phyloP scores from a whole-genome alignment of 179 eudicot species.

The Sideroxylon spinosum region DNA sequence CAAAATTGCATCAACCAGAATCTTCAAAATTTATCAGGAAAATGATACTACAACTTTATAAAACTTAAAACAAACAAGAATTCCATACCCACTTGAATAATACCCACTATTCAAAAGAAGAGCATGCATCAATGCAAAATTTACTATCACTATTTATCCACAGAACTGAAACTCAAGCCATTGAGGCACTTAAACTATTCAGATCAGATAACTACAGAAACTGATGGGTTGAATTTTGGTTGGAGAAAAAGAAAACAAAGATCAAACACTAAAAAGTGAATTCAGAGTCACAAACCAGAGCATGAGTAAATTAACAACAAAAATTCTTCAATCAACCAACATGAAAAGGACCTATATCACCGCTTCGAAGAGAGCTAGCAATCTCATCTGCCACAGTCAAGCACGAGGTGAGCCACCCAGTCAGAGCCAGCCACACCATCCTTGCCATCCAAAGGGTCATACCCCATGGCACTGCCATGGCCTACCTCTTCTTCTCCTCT shows the following conservation, averaged over 20 bases:
- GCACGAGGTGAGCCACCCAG: conserved; percentile 70
- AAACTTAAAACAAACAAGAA: background rate
- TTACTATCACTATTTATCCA: background rate
- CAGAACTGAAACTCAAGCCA: background rate
- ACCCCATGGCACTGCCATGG: conserved; percentile 79
- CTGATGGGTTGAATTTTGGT: too few relatives aligned
- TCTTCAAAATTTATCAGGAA: background rate
- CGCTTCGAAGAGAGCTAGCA: conserved; percentile 59
- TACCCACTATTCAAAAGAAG: background rate
- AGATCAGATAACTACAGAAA: conserved; percentile 7
- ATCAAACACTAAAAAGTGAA: conserved; percentile 6
- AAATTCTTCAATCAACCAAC: conserved; percentile 38
- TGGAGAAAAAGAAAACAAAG: background rate
- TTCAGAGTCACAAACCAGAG: conserved; percentile 8
- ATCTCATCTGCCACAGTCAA: conserved; percentile 74
- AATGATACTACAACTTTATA: background rate
- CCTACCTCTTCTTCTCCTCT: background rate
- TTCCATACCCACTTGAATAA: background rate
- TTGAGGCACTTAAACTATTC: background rate
- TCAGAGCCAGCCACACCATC: conserved; percentile 63
- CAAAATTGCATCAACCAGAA: background rate
- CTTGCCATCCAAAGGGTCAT: conserved; percentile 50
- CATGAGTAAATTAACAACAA: background rate
- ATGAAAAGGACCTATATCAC: conserved; percentile 63
- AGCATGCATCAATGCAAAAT: background rate